These are phyloP conservation scores for Diplocarpon mali DNA, from an alignment of 2,329 filamentous ascomycete species.

Conservation along the genomic window DNA sequence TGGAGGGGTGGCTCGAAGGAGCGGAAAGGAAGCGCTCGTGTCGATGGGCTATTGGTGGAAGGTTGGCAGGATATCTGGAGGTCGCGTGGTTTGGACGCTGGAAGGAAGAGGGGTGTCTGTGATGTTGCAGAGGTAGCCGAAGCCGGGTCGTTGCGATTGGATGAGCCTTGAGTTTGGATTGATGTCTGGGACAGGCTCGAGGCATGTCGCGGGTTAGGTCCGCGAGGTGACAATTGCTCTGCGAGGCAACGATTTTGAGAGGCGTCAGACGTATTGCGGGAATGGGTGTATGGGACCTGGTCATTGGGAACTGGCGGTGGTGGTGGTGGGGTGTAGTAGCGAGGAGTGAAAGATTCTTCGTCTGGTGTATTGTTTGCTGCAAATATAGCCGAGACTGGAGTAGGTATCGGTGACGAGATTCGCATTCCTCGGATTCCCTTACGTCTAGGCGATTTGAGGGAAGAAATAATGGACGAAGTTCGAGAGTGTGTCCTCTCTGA, in stretches of 20 bases:
- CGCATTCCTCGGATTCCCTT: constrained; percentile 35
- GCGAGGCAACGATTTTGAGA: constrained; percentile 23
- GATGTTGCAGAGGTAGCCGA: constrained; percentile 17
- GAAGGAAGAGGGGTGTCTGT: constrained; percentile 15
- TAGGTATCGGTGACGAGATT: constrained; percentile 57
- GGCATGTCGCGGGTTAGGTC: constrained; percentile 7
- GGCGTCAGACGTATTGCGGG: constrained; percentile 11
- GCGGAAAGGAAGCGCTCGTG: constrained; percentile 44
- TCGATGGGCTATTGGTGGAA: constrained; percentile 15
- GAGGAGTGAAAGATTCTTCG: constrained; percentile 45
- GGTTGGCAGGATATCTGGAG: constrained; percentile 6
- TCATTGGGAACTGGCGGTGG: constrained; percentile 45
- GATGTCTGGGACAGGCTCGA: constrained; percentile 17
- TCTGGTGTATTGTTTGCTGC: constrained; percentile 42
- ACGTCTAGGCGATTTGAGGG: constrained; percentile 45
- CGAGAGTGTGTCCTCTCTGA: constrained; percentile 38
- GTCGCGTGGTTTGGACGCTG: constrained; percentile 5
- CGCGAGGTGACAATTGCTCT: constrained; percentile 17
- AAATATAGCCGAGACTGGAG: constrained; percentile 49
- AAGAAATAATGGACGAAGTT: constrained; percentile 47
- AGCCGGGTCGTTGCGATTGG: constrained; percentile 10
- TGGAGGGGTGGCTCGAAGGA: constrained; percentile 47
- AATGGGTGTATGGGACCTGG: constrained; percentile 30
- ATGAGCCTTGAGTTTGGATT: constrained; percentile 4
- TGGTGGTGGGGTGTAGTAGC: constrained; percentile 45